Evolutionary conservation across 192 early-diverging fungal genomes (phyloP).

Genomic region (Rhizophlyctis rosea): DNA sequence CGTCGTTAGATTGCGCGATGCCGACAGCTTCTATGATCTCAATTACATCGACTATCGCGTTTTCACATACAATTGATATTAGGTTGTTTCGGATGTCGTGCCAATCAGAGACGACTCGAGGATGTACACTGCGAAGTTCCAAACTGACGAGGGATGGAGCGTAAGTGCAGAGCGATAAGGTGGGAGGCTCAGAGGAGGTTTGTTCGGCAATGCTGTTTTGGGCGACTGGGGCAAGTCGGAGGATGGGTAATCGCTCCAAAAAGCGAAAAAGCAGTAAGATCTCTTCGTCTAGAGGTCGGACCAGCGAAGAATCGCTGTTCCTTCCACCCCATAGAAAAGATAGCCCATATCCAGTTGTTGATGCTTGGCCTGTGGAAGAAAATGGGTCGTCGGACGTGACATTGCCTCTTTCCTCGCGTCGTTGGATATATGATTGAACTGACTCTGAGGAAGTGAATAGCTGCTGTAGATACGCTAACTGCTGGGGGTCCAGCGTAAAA

Average conservation of each 20-base stretch:
- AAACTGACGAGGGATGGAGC: slow-evolving; percentile 14
- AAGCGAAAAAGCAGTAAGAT: slow-evolving; percentile 26
- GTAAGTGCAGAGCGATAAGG: background rate
- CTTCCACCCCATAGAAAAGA: slow-evolving; percentile 10
- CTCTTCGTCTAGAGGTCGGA: slow-evolving; percentile 23
- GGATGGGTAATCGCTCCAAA: slow-evolving; percentile 8
- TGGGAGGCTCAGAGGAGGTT: background rate
- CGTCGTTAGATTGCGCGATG: background rate
- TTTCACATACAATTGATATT: slow-evolving; percentile 13
- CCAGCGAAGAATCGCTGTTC: background rate
- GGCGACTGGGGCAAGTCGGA: slow-evolving; percentile 26
- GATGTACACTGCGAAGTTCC: slow-evolving; percentile 24
- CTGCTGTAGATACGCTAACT: slow-evolving; percentile 18
- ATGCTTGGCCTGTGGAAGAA: background rate
- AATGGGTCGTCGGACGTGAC: background rate
- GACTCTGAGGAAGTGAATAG: slow-evolving; percentile 14
- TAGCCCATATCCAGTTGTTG: slow-evolving; percentile 10
- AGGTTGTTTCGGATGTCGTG: slow-evolving; percentile 8
- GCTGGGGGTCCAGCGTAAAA: slow-evolving; percentile 30
- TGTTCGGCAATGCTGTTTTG: slow-evolving; percentile 22
- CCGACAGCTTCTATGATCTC: background rate
- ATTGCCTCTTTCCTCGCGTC: slow-evolving; percentile 2
- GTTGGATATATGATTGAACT: slow-evolving; percentile 11
- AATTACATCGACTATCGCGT: slow-evolving; percentile 17
- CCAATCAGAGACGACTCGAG: slow-evolving; percentile 20